Base-by-base conservation (phyloP, 768 basidiomycete species). In the Leccinum broughii region DNA sequence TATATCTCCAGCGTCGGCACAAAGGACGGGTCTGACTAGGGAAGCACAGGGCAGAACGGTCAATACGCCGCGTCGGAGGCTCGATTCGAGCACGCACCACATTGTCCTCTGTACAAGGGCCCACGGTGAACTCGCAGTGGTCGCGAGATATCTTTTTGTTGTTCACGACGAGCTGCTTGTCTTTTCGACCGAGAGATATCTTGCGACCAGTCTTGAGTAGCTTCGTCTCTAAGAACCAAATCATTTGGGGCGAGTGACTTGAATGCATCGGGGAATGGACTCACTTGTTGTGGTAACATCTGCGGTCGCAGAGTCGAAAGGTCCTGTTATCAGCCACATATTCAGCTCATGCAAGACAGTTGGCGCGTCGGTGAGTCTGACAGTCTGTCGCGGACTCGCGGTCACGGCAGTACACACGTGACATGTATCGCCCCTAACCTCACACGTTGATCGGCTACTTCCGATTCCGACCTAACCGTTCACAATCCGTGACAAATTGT, bases 71-170 rank as follows among this genome's bases (percentile, higher is more conserved):
- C 53, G 50, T 8, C 34, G 26, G 26, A n/a, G 1, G n/a, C 37
- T 39, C 7, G 37, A 39, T 39, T n/a, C 8, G 41, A 15, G 41
- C 20, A 60, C 87, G 60, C 67, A 90, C 90, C 60, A 80, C 78
- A 59, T 89, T 80, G 41, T 85, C 82, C 14, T 68, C 63, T 1
- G 81, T 72, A 56, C 79, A 87, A 4, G 74, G 62, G 1, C 79
- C 85, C 4, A 92, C 85, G 6, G 75, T 73, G 57, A 92, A 82
- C 52, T 78, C 72, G 52, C 83, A 85, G 62, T 89, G 86, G 22
- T 83, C 75, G 30, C 80, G 78, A 0, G 90, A 92, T 51, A 93
- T 78, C 68, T 84, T 87, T 67, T 85, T 85, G 74, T 78, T 80
- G 60, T 81, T 81, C 51, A 92, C 73, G 4, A 78, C 30, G 2